These are phyloP conservation scores for Porphyra umbilicalis DNA, from an alignment of 31 red algal genomes.

Conservation along the genomic window DNA sequence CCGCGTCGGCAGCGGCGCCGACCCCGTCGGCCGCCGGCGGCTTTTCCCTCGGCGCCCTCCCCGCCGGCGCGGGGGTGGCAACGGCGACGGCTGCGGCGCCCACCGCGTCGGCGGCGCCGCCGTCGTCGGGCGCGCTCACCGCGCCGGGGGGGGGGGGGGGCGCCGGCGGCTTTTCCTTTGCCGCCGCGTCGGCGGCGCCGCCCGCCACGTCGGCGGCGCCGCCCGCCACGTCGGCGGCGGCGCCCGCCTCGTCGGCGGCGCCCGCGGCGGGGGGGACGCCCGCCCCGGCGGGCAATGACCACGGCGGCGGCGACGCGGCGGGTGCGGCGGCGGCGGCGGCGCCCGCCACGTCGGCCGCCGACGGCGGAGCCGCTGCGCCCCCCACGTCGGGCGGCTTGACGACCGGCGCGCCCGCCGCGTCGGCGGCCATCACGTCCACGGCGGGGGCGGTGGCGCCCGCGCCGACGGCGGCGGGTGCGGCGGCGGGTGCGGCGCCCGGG, in stretches of 20 bases:
- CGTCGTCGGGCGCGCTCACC: neutral
- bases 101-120: neutral
- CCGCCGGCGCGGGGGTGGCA: neutral
- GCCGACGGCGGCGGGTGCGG: neutral
- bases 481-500: neutral
- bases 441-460: conserved; percentile 3
- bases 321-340: conserved; percentile 2
- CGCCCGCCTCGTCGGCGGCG: neutral
- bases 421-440: neutral
- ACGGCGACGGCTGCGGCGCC: neutral
- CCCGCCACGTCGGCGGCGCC: neutral
- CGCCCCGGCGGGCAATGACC: neutral
- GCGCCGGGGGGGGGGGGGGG: neutral
- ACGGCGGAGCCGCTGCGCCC: neutral
- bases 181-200: neutral
- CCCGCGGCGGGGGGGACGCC: neutral
- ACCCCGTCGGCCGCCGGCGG: neutral
- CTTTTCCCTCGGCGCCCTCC: neutral
- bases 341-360: neutral
- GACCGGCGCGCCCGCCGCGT: neutral
- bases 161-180: conserved; percentile 4
- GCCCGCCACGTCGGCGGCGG: neutral
- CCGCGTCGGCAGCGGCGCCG: too few species aligned
- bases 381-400: neutral
- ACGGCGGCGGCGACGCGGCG: neutral